A percentile compares a stretch with the other conserved stretches of the same genome.
Evolutionary conservation across 805 yeast species (phyloP).

Genomic region (Spathaspora passalidarum): DNA sequence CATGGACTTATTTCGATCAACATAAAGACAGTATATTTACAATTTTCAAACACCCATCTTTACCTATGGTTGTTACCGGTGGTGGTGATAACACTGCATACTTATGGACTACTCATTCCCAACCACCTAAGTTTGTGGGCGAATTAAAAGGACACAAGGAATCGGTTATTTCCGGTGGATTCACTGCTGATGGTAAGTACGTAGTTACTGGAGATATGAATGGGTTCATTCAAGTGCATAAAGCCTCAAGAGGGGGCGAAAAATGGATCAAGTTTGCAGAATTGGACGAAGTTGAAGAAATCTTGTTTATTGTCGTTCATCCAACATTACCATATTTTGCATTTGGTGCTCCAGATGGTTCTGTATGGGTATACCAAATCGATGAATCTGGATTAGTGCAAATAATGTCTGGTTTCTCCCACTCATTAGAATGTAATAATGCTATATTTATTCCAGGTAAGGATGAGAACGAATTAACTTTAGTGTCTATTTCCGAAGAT

Average conservation of each 20-base stretch:
- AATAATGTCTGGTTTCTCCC: slow-evolving; percentile 77
- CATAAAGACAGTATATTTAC: slow-evolving; percentile 87
- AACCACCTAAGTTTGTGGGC: slow-evolving; percentile 77
- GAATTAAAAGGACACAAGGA: slow-evolving; percentile 81
- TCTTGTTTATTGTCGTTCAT: slow-evolving; percentile 79
- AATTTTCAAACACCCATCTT: slow-evolving; percentile 76
- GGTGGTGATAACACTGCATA: slow-evolving; percentile 92
- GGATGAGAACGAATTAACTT: slow-evolving; percentile 55
- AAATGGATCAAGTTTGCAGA: slow-evolving; percentile 71
- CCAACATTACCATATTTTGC: slow-evolving; percentile 82
- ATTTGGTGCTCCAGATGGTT: slow-evolving; percentile 88
- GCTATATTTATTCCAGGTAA: slow-evolving; percentile 64
- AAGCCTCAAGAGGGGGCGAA: slow-evolving; percentile 73
- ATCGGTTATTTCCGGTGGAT: slow-evolving; percentile 80
- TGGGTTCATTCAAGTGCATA: slow-evolving; percentile 75
- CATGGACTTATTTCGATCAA: slow-evolving; percentile 82
- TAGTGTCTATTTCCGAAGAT: slow-evolving; percentile 81
- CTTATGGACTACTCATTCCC: slow-evolving; percentile 88
- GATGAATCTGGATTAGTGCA: slow-evolving; percentile 58
- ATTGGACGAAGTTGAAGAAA: slow-evolving; percentile 86
- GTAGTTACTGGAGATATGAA: slow-evolving; percentile 93
- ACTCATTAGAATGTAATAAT: slow-evolving; percentile 73
- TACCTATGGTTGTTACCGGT: slow-evolving; percentile 87
- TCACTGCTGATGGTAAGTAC: slow-evolving; percentile 77
- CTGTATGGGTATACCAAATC: slow-evolving; percentile 89